phyloP scores from a whole-genome alignment of 2,329 filamentous ascomycete species.

The Arthrobotrys pseudoclavata region DNA sequence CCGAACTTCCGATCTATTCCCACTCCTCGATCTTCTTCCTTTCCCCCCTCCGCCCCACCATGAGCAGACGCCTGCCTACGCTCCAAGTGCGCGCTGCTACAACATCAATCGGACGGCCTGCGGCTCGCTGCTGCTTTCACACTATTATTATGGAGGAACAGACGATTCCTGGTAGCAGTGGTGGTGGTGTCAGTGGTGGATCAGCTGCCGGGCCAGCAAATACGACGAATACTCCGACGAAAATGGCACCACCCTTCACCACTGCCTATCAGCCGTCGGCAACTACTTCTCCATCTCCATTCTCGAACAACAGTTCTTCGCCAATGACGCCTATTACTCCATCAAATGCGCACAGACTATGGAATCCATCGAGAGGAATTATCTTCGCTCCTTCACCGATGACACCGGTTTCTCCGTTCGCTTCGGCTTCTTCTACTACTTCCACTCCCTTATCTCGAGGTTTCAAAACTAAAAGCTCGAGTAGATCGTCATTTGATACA shows the following conservation, averaged over 20 bases:
- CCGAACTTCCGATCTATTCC: neutral
- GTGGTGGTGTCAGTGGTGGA: neutral
- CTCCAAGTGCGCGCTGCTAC: conserved; percentile 44
- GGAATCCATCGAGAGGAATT: conserved; percentile 46
- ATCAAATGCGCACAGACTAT: conserved; percentile 16
- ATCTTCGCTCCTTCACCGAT: conserved; percentile 43
- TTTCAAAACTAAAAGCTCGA: conserved; percentile 7
- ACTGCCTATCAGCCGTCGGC: conserved; percentile 2
- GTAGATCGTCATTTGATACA: neutral
- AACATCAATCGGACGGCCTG: conserved; percentile 27
- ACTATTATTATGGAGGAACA: conserved; percentile 36
- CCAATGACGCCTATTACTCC: conserved; percentile 37
- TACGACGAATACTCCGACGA: conserved; percentile 9
- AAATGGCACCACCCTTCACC: conserved; percentile 16
- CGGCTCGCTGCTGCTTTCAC: conserved; percentile 15
- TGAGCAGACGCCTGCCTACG: conserved; percentile 47
- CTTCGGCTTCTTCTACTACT: neutral
- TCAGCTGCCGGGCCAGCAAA: neutral
- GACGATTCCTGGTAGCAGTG: neutral
- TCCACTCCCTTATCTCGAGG: conserved; percentile 1
- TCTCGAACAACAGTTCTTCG: neutral
- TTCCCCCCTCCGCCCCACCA: conserved; percentile 5
- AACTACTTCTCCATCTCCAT: neutral
- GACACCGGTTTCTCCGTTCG: conserved; percentile 21
- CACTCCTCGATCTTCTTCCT: neutral